These are phyloP conservation scores for Metschnikowia drakensbergensis DNA, from an alignment of 805 yeast genomes.

Conservation along the genomic window DNA sequence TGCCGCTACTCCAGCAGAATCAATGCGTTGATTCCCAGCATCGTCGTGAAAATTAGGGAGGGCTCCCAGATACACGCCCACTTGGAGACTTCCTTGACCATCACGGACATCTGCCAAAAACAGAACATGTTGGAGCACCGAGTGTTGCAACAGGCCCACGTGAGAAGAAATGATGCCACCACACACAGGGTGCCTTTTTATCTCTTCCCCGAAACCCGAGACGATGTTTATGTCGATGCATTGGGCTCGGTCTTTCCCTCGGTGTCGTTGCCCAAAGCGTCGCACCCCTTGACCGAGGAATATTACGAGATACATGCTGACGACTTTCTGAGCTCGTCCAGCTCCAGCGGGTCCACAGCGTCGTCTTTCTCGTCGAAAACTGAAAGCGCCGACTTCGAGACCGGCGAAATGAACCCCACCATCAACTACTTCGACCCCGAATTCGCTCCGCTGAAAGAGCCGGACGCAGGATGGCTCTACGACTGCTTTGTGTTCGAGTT, in stretches of 20 bases:
- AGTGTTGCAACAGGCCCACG: slow-evolving; percentile 58
- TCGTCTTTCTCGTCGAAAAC: slow-evolving; percentile 17
- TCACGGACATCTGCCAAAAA: slow-evolving; percentile 59
- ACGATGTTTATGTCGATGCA: slow-evolving; percentile 43
- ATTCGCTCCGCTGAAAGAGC: slow-evolving; percentile 27
- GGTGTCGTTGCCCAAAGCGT: slow-evolving; percentile 58
- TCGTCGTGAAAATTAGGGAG: slow-evolving; percentile 33
- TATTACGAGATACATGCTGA: slow-evolving; percentile 2
- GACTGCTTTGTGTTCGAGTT: slow-evolving; percentile 55
- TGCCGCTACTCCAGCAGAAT: slow-evolving; percentile 55
- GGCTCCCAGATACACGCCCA: slow-evolving; percentile 29
- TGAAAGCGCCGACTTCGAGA: slow-evolving; percentile 8
- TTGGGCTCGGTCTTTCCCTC: slow-evolving; percentile 57
- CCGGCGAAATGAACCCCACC: slow-evolving; percentile 22
- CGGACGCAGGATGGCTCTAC: slow-evolving; percentile 43
- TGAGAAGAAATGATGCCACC: slow-evolving; percentile 73
- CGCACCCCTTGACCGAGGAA: slow-evolving; percentile 52
- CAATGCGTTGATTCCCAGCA: slow-evolving; percentile 46
- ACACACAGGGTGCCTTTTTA: slow-evolving; percentile 77
- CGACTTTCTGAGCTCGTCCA: neutral
- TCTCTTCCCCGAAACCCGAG: slow-evolving; percentile 48
- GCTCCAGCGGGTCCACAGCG: slow-evolving; percentile 2
- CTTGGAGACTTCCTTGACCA: slow-evolving; percentile 53
- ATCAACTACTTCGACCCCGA: slow-evolving; percentile 28
- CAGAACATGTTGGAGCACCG: slow-evolving; percentile 44